Percentiles rank a stretch among this genome's conserved stretches.
These are phyloP conservation scores for Penicillium fuscoglaucum DNA, from an alignment of 2,329 filamentous ascomycete species.

Conservation along the genomic window DNA sequence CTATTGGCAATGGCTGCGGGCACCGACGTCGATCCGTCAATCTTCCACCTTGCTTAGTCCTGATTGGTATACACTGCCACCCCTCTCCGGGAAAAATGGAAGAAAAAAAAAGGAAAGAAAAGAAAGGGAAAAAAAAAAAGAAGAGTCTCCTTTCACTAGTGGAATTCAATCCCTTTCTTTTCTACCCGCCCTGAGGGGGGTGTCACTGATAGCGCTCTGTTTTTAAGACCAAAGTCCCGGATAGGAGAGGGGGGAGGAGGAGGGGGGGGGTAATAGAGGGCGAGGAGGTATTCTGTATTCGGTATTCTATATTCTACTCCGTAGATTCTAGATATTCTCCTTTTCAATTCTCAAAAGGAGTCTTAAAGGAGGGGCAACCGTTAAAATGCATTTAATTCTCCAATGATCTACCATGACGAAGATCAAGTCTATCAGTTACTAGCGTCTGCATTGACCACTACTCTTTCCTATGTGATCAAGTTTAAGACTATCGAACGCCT, in stretches of 20 bases:
- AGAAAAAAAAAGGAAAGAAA: no score
- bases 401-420: constrained; percentile 36
- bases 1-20: constrained; percentile 42
- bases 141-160: constrained; percentile 5
- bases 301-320: background rate
- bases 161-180: constrained; percentile 3
- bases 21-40: constrained; percentile 40
- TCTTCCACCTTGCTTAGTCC: constrained; percentile 33
- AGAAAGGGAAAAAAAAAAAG: background rate
- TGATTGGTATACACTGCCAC: constrained; percentile 29
- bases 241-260: background rate
- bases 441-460: constrained; percentile 37
- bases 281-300: background rate
- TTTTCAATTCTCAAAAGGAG: background rate
- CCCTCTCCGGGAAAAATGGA: constrained; percentile 1
- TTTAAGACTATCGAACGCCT: constrained; percentile 10
- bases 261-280: background rate
- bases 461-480: constrained; percentile 11
- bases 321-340: no score
- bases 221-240: background rate
- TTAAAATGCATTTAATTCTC: constrained; percentile 5
- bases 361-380: background rate
- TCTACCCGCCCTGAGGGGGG: background rate
- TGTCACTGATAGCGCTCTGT: background rate
- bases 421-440: constrained; percentile 41